Evolutionary conservation across 148 eudicot species (phyloP).

Genomic region (Nepenthes gracilis): DNA sequence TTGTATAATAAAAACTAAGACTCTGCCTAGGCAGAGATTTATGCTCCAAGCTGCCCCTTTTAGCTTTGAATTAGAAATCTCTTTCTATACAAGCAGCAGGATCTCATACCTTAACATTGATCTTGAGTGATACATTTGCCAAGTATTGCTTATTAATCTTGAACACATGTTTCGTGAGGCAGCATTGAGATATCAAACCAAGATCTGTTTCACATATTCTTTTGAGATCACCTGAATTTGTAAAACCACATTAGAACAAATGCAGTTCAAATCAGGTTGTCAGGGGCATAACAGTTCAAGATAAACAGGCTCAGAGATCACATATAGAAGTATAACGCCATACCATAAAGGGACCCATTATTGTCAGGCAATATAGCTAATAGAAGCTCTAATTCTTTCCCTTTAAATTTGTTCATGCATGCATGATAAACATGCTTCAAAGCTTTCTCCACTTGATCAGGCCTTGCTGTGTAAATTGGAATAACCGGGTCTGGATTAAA

Average conservation of each 20-base stretch:
- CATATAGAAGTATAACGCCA: background rate
- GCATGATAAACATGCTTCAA: constrained; percentile 56
- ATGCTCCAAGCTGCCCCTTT: no score
- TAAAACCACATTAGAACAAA: constrained; percentile 15
- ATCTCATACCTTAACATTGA: constrained; percentile 25
- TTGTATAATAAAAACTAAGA: no score
- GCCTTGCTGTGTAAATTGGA: constrained; percentile 51
- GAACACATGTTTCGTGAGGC: constrained; percentile 54
- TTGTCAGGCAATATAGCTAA: constrained; percentile 60
- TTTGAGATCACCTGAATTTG: constrained; percentile 47
- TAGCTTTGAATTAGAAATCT: no score
- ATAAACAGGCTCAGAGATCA: background rate
- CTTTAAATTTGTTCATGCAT: constrained; percentile 38
- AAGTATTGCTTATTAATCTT: constrained; percentile 64
- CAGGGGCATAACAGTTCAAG: background rate
- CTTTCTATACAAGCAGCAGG: no score
- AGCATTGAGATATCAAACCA: constrained; percentile 76
- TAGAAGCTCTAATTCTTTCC: constrained; percentile 55
- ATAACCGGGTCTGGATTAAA: constrained; percentile 50
- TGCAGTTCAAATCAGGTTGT: constrained; percentile 3
- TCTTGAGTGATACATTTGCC: constrained; percentile 79
- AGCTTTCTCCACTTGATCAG: constrained; percentile 62
- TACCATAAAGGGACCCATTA: constrained; percentile 64
- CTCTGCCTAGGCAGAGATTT: no score
- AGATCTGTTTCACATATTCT: constrained; percentile 69